These are phyloP conservation scores for Umbelopsis ramanniana DNA, from an alignment of 192 early-diverging fungal species.

Conservation along the genomic window DNA sequence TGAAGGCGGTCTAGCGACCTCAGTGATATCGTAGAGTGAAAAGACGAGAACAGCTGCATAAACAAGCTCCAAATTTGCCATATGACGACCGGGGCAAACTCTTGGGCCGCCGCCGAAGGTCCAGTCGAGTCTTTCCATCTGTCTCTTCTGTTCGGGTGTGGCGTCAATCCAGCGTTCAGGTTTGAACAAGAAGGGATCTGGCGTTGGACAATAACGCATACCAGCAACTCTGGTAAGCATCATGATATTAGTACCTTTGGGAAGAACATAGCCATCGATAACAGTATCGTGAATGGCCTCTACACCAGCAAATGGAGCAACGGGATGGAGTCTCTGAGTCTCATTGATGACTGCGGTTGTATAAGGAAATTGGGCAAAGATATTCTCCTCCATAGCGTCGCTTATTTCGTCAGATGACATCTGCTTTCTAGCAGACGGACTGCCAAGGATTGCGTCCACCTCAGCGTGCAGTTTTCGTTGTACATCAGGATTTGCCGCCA, in stretches of 20 bases:
- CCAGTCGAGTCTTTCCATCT: slow-evolving; percentile 9
- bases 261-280: slow-evolving; percentile 11
- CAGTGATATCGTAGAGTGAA: slow-evolving; percentile 1
- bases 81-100: slow-evolving; percentile 23
- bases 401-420: not conserved
- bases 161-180: slow-evolving; percentile 23
- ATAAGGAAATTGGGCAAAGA: slow-evolving; percentile 9
- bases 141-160: not conserved
- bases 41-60: not conserved
- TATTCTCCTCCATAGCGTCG: not conserved
- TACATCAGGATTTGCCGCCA: slow-evolving; percentile 2
- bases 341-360: slow-evolving; percentile 6
- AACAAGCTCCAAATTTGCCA: slow-evolving; percentile 22
- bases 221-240: not conserved
- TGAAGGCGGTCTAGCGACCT: not conserved
- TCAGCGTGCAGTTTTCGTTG: slow-evolving; percentile 14
- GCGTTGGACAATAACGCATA: slow-evolving; percentile 14
- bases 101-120: slow-evolving; percentile 7
- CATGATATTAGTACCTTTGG: not conserved
- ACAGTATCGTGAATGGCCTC: slow-evolving; percentile 3
- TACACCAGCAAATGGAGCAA: slow-evolving; percentile 2
- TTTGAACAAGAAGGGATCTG: slow-evolving; percentile 19
- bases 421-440: not conserved
- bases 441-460: slow-evolving; percentile 14
- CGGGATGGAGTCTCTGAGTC: slow-evolving; percentile 1